Evolutionary conservation across 2,329 filamentous ascomycete genomes (phyloP).

Genomic region (Colletotrichum tropicale): DNA sequence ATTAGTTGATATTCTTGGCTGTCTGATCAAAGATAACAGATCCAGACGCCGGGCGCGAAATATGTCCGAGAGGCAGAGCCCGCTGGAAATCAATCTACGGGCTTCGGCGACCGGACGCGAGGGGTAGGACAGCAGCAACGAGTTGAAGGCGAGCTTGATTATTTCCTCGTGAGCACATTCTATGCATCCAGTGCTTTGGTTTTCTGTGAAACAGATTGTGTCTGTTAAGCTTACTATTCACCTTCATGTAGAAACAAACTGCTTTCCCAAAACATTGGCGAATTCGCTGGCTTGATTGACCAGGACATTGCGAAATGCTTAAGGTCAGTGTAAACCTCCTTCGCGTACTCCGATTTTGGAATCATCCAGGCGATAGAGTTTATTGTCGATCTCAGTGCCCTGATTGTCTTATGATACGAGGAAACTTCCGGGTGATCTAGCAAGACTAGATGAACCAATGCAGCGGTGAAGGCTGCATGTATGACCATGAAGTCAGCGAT

Average conservation of each 20-base stretch:
- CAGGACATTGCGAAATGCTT: not conserved
- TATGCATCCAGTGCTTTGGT: not conserved
- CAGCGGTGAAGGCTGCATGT: not conserved
- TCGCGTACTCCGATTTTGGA: not conserved
- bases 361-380: not conserved
- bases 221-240: not conserved
- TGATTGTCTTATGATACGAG: not conserved
- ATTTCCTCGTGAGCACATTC: not conserved
- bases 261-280: not conserved
- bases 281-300: not conserved
- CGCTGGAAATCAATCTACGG: not conserved
- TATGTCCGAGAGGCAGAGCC: not conserved
- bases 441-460: not conserved
- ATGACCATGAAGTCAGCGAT: not conserved
- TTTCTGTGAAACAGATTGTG: not conserved
- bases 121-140: not conserved
- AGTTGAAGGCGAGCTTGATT: not conserved
- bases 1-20: not conserved
- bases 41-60: not conserved
- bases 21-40: not conserved
- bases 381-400: not conserved
- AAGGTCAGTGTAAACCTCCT: not conserved
- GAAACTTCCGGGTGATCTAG: not conserved
- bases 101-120: not conserved
- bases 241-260: not conserved